Base-by-base conservation (phyloP, 495 filamentous ascomycete genomes). In the Physcia stellaris region DNA sequence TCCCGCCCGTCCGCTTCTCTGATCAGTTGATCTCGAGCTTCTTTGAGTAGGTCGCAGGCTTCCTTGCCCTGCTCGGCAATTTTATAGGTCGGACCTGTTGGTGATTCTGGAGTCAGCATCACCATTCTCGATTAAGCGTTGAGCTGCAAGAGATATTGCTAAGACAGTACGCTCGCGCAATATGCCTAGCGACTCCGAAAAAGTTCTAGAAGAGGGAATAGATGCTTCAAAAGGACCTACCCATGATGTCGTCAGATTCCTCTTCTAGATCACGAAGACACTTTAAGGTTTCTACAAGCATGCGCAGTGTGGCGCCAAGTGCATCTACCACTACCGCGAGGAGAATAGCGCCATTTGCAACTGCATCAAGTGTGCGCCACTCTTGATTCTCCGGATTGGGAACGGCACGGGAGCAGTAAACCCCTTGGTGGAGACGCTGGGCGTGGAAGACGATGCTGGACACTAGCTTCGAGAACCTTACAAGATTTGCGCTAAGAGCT, bases 321-420 rank as follows among this genome's bases (percentile, higher is more conserved):
- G 42, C 42, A 15, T 45, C 42, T 1, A 45, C 30, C 31, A 45
- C 19, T n/a, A 21, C 28, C 7, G 42, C 28, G 24, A 40, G 35
- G 6, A 45, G 30, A 5, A 45, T 31, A 20, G 42, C 42, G 7
- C 31, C 24, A 11, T 21, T 4, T 2, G 42, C 16, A 4, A 45
- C 12, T 12, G 22, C 15, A 38, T 34, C 18, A 4, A 34, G 18
- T 11, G 16, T 6, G 18, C n/a, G 32, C 34, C 10, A 27, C n/a
- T 26, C 16, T 24, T 17, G 9, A 9, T 29, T n/a, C 15, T n/a
- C 16, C 3, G 31, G 4, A 18, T 30, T 13, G 11, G 4, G 17
- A 32, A 13, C 2, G 4, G 18, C 26, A 21, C 40, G 21, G 5
- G n/a, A 27, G 17, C 40, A 38, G 27, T 39, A 39, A 2, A 44